phyloP scores from a whole-genome alignment of 2,329 filamentous ascomycete species.

The Penicillium sp. region DNA sequence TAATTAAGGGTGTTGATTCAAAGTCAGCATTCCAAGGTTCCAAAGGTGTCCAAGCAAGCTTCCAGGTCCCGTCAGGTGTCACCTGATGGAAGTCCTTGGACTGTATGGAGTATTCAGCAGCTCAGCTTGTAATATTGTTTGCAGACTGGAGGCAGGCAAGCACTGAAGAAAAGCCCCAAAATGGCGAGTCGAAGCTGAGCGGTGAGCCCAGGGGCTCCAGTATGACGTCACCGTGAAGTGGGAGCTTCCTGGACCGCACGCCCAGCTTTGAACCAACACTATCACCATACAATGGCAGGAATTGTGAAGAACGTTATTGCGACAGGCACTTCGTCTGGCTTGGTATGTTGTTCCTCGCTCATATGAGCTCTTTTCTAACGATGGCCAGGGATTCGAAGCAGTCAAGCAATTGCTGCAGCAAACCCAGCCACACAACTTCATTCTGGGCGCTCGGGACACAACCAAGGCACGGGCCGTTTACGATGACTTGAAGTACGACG shows the following conservation, averaged over 20 bases:
- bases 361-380: neutral
- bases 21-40: neutral
- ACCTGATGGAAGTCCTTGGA: too few species aligned
- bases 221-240: neutral
- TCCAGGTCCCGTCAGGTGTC: neutral
- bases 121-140: neutral
- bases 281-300: conserved; percentile 12
- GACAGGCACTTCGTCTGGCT: conserved; percentile 22
- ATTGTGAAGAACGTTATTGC: conserved; percentile 21
- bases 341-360: conserved; percentile 10
- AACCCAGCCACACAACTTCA: conserved; percentile 24
- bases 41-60: neutral
- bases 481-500: conserved; percentile 21
- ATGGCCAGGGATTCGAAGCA: conserved; percentile 26
- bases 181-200: neutral
- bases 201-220: neutral
- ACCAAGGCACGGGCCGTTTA: conserved; percentile 19
- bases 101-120: too few species aligned
- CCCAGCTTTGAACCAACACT: neutral
- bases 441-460: conserved; percentile 25
- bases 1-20: neutral
- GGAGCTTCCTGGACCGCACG: neutral
- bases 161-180: neutral
- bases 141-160: neutral
- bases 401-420: conserved; percentile 27